Conservation (phyloP, 129 eudicot species). For the Helichrysum umbraculigerum region DNA sequence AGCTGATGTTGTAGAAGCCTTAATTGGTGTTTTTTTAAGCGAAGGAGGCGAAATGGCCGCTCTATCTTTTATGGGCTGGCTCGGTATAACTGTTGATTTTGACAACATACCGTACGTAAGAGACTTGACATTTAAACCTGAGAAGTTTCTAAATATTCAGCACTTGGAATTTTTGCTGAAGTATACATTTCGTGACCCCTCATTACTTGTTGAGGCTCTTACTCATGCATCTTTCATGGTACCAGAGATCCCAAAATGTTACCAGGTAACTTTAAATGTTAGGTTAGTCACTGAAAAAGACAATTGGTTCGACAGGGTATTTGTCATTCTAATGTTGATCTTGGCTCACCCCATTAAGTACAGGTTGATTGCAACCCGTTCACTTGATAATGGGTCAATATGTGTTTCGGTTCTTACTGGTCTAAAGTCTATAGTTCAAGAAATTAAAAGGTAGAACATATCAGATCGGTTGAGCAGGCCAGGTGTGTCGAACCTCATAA, state of each 20-base stretch:
- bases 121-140: conserved; percentile 40
- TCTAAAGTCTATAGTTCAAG: too few species aligned
- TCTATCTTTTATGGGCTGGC: conserved; percentile 75
- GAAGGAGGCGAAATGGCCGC: conserved; percentile 80
- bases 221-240: conserved; percentile 90
- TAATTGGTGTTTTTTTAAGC: conserved; percentile 74
- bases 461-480: too few species aligned
- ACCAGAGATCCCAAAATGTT: conserved; percentile 79
- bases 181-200: conserved; percentile 57
- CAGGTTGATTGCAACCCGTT: too few species aligned
- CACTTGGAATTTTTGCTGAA: conserved; percentile 49
- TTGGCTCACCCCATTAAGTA: too few species aligned
- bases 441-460: too few species aligned
- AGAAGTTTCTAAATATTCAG: conserved; percentile 38
- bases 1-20: conserved; percentile 88
- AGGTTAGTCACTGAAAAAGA: conserved; percentile 39
- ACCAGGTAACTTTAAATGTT: conserved; percentile 57
- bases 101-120: conserved; percentile 40
- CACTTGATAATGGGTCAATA: too few species aligned
- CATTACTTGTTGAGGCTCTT: conserved; percentile 83
- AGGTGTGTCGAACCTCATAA: too few species aligned
- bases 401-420: too few species aligned
- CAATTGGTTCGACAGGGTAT: background rate
- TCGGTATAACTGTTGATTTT: conserved; percentile 70
- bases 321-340: too few species aligned